Conservation (phyloP, 306 rosid species). For the Ziziphus jujuba region DNA sequence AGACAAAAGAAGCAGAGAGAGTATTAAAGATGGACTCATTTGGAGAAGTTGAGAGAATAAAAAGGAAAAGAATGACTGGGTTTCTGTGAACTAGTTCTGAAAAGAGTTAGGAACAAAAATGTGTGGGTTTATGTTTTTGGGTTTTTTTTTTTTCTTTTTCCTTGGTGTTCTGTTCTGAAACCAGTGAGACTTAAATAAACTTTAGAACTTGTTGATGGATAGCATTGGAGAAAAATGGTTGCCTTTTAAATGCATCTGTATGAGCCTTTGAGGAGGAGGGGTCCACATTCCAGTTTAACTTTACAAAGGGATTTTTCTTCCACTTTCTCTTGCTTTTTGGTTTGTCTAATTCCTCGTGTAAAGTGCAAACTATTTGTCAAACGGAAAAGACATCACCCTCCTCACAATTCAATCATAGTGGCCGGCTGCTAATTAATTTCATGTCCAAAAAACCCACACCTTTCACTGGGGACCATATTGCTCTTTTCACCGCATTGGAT, state of each 20-base stretch:
- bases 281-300: conserved; percentile 45
- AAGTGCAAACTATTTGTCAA: conserved; percentile 40
- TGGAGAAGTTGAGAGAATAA: conserved; percentile 17
- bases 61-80: not conserved
- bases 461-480: conserved; percentile 2
- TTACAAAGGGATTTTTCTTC: conserved; percentile 25
- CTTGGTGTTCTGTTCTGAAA: conserved; percentile 9
- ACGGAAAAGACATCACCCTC: conserved; percentile 37
- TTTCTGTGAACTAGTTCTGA: not conserved
- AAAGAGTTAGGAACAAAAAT: not conserved
- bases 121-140: conserved; percentile 5
- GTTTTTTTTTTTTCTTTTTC: conserved; percentile 23
- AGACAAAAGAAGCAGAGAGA: conserved; percentile 58
- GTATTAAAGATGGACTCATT: conserved; percentile 50
- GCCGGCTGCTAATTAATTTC: conserved; percentile 21
- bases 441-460: not conserved
- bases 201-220: conserved; percentile 32
- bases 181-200: conserved; percentile 2
- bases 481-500: conserved; percentile 1
- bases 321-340: conserved; percentile 17
- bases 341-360: conserved; percentile 35
- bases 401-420: conserved; percentile 32
- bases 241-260: conserved; percentile 34
- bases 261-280: conserved; percentile 16
- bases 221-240: conserved; percentile 22